These are phyloP conservation scores for Talaromyces ruber DNA, from an alignment of 495 filamentous ascomycete genomes.

Conservation along the genomic window DNA sequence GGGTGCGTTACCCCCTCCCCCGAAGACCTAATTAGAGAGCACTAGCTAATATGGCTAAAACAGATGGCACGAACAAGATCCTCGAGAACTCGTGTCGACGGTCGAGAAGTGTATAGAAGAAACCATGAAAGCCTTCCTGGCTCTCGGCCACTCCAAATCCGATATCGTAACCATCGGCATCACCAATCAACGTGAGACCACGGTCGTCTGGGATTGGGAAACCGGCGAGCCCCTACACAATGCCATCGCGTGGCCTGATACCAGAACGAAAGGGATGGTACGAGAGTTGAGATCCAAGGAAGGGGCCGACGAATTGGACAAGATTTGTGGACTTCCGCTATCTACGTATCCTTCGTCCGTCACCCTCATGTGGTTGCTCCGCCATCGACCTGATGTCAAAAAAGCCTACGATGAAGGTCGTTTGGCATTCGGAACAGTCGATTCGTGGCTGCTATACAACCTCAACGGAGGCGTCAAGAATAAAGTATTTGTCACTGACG, in stretches of 20 bases:
- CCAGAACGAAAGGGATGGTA: slow-evolving; percentile 70
- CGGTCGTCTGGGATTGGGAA: slow-evolving; percentile 82
- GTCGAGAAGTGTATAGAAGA: slow-evolving; percentile 78
- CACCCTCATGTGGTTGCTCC: slow-evolving; percentile 81
- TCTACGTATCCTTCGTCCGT: slow-evolving; percentile 91
- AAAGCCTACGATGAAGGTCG: slow-evolving; percentile 71
- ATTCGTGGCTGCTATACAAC: slow-evolving; percentile 86
- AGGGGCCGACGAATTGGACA: slow-evolving; percentile 56
- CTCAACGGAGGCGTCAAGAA: slow-evolving; percentile 71
- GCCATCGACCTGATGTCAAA: slow-evolving; percentile 61
- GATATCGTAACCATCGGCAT: slow-evolving; percentile 81
- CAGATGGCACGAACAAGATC: slow-evolving; percentile 94
- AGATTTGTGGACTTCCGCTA: slow-evolving; percentile 78
- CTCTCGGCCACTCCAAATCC: slow-evolving; percentile 54
- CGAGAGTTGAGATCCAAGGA: slow-evolving; percentile 59
- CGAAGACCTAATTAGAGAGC: background rate
- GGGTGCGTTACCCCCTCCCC: slow-evolving; percentile 55
- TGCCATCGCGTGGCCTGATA: slow-evolving; percentile 94
- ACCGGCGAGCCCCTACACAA: slow-evolving; percentile 84
- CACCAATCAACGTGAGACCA: slow-evolving; percentile 94
- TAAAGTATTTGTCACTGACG: slow-evolving; percentile 75
- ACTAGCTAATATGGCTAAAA: background rate
- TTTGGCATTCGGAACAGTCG: slow-evolving; percentile 84
- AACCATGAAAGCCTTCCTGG: slow-evolving; percentile 61
- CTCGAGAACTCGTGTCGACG: slow-evolving; percentile 65